Evolutionary conservation across 345 rosid species (phyloP).

Genomic region (Rhodamnia argentea): DNA sequence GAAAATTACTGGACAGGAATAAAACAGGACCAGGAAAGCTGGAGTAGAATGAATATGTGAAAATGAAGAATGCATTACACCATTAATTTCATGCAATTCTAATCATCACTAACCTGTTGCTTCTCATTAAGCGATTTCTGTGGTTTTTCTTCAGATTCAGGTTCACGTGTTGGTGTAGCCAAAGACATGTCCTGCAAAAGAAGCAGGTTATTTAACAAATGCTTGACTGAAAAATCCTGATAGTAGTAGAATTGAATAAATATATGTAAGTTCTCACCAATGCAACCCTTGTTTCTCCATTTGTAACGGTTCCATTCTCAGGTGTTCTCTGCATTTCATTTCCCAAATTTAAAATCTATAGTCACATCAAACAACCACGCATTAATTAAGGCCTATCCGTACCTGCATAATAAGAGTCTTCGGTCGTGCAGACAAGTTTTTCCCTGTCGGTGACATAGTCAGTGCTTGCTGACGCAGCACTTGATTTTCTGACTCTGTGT

Average conservation of each 20-base stretch:
- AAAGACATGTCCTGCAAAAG: constrained; percentile 49
- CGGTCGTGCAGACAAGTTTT: constrained; percentile 54
- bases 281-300: constrained; percentile 62
- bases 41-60: neutral
- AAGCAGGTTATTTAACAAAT: constrained; percentile 1
- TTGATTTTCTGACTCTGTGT: constrained; percentile 96
- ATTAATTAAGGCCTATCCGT: constrained; percentile 1
- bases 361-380: neutral
- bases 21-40: neutral
- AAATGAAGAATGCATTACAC: neutral
- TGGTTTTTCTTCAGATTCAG: constrained; percentile 97
- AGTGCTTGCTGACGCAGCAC: constrained; percentile 97
- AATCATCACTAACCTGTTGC: constrained; percentile 61
- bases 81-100: neutral
- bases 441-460: constrained; percentile 88
- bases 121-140: constrained; percentile 93
- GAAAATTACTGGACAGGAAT: neutral
- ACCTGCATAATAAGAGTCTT: constrained; percentile 74
- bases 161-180: constrained; percentile 57
- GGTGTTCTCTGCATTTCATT: constrained; percentile 68
- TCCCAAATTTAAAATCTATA: neutral
- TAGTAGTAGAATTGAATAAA: neutral
- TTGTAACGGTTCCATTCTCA: constrained; percentile 55
- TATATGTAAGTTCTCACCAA: constrained; percentile 29
- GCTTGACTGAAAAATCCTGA: neutral